These are phyloP conservation scores for Candida boleticola DNA, from an alignment of 805 yeast species.

Conservation along the genomic window DNA sequence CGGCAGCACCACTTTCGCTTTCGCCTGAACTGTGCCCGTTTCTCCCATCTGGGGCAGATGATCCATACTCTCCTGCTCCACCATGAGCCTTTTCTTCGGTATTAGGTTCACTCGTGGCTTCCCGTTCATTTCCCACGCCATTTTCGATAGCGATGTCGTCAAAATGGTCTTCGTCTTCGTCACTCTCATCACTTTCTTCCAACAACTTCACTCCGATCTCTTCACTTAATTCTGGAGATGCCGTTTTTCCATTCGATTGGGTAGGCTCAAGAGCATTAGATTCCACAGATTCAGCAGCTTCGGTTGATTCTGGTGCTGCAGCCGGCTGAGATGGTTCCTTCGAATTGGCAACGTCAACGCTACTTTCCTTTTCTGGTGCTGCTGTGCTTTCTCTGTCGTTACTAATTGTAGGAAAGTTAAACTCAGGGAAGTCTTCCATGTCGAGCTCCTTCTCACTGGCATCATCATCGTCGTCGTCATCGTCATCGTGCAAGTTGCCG, in stretches of 20 bases:
- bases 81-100: not conserved
- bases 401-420: conserved; percentile 7
- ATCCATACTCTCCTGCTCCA: too few species aligned
- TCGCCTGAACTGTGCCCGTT: too few species aligned
- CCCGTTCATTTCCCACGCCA: not conserved
- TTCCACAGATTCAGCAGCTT: not conserved
- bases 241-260: not conserved
- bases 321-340: not conserved
- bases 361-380: not conserved
- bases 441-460: conserved; percentile 6
- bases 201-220: not conserved
- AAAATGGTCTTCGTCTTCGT: not conserved
- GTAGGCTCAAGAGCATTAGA: not conserved
- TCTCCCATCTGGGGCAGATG: too few species aligned
- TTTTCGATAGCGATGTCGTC: not conserved
- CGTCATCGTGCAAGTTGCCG: conserved; percentile 14
- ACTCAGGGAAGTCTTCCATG: conserved; percentile 7
- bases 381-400: too few species aligned
- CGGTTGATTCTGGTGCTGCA: not conserved
- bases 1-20: too few species aligned
- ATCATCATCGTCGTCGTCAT: conserved; percentile 16
- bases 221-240: not conserved
- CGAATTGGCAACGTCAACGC: too few species aligned
- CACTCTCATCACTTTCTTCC: too few species aligned
- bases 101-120: not conserved